phyloP scores from a whole-genome alignment of 2,329 filamentous ascomycete genomes.

The Epichloe baconii region DNA sequence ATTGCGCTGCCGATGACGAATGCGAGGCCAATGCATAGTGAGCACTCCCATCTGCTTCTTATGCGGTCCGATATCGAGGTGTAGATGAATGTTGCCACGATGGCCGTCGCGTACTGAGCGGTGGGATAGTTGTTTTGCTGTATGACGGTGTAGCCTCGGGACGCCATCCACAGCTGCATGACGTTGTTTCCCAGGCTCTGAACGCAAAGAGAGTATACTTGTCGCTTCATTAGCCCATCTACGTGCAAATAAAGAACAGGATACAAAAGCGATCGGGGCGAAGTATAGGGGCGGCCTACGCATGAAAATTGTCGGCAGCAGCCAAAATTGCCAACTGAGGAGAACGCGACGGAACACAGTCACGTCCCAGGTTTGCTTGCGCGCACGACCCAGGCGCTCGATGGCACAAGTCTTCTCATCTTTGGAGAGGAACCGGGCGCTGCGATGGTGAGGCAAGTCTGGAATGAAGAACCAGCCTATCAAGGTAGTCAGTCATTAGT shows the following conservation, averaged over 20 bases:
- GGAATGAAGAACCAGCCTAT: conserved; percentile 31
- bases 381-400: conserved; percentile 20
- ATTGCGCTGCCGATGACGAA: conserved; percentile 28
- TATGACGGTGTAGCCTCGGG: conserved; percentile 27
- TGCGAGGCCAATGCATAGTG: conserved; percentile 26
- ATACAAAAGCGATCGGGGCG: not conserved
- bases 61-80: conserved; percentile 27
- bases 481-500: not conserved
- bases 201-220: conserved; percentile 29
- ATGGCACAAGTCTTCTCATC: conserved; percentile 24
- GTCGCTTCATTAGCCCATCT: not conserved
- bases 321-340: conserved; percentile 32
- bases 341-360: conserved; percentile 7
- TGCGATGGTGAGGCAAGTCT: conserved; percentile 26
- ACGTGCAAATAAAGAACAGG: fast-evolving
- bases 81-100: conserved; percentile 27
- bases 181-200: conserved; percentile 31
- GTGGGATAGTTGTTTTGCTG: conserved; percentile 34
- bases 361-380: conserved; percentile 8
- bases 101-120: conserved; percentile 26
- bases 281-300: conserved; percentile 13
- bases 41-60: conserved; percentile 29
- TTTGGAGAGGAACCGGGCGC: conserved; percentile 25
- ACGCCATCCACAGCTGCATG: conserved; percentile 31
- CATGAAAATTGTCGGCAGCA: conserved; percentile 32